phyloP scores from a whole-genome alignment of 2,329 filamentous ascomycete genomes.

The Aspergillus melleus region DNA sequence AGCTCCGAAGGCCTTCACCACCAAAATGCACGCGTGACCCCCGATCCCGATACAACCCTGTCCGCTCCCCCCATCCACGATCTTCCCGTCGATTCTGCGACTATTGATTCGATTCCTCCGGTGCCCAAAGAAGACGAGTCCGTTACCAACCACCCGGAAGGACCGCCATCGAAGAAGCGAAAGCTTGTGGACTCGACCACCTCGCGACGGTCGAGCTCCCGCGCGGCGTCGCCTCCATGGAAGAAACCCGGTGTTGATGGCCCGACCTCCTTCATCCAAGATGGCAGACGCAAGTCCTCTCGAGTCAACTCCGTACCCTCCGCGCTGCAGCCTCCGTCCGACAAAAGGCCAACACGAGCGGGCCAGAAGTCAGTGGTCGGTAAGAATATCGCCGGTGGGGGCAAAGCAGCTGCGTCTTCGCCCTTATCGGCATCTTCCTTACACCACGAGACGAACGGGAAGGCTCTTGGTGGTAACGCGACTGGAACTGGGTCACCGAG shows the following conservation, averaged over 20 bases:
- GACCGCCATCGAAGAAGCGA: constrained; percentile 47
- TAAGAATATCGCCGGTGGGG: constrained; percentile 27
- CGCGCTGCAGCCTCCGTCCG: constrained; percentile 49
- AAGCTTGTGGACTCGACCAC: constrained; percentile 40
- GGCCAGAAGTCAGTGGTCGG: constrained; percentile 35
- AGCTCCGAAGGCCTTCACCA: constrained; percentile 41
- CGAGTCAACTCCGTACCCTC: constrained; percentile 52
- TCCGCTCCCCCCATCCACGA: constrained; percentile 24
- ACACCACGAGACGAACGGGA: constrained; percentile 32
- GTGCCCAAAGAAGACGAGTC: constrained; percentile 32
- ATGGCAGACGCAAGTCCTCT: constrained; percentile 62
- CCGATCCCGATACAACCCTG: constrained; percentile 25
- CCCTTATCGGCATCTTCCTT: constrained; percentile 31
- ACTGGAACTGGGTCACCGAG: constrained; percentile 34
- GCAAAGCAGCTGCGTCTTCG: constrained; percentile 30
- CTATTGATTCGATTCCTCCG: constrained; percentile 25
- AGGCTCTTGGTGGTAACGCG: constrained; percentile 28
- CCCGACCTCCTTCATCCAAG: constrained; percentile 75
- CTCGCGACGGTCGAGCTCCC: constrained; percentile 40
- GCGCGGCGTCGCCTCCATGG: constrained; percentile 78
- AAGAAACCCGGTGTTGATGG: constrained; percentile 82
- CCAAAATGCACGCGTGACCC: constrained; percentile 40
- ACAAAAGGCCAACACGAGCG: constrained; percentile 48
- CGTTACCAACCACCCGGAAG: constrained; percentile 32
- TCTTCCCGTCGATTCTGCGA: constrained; percentile 21